A percentile compares a stretch with the other conserved stretches of the same genome.
Evolutionary conservation across 2,329 filamentous ascomycete species (phyloP).

Genomic region (Mycosphaerella sp.): DNA sequence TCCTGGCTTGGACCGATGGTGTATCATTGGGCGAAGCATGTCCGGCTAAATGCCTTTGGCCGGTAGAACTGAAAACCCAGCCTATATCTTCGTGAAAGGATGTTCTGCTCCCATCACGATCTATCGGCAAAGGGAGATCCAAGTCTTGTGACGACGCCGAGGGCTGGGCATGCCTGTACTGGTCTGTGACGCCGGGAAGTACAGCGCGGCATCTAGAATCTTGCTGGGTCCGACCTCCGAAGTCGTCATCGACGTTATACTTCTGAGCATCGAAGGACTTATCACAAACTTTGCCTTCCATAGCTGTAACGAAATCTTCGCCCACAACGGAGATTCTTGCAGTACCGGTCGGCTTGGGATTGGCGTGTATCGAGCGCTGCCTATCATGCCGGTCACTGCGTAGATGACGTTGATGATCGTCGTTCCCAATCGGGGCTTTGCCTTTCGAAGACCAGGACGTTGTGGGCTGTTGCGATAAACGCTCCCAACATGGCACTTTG

Average conservation of each 20-base stretch:
- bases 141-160: background rate
- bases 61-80: background rate
- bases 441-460: slow-evolving; percentile 3
- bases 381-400: background rate
- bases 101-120: background rate
- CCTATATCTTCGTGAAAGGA: background rate
- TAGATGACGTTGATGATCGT: background rate
- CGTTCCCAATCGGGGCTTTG: background rate
- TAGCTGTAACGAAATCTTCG: slow-evolving; percentile 4
- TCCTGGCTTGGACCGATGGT: background rate
- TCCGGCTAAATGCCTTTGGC: background rate
- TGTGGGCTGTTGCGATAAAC: slow-evolving; percentile 1
- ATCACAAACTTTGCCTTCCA: background rate
- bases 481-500: background rate
- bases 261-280: background rate
- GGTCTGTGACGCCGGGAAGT: background rate
- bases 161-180: background rate
- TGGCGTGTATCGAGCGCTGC: background rate
- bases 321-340: slow-evolving; percentile 3
- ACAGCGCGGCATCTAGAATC: background rate
- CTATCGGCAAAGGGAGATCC: background rate
- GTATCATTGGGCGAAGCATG: background rate
- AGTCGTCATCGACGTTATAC: background rate
- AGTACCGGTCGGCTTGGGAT: background rate
- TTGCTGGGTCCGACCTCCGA: background rate